Base-by-base conservation (phyloP, 495 filamentous ascomycete genomes). In the Diplogelasinospora grovesii region DNA sequence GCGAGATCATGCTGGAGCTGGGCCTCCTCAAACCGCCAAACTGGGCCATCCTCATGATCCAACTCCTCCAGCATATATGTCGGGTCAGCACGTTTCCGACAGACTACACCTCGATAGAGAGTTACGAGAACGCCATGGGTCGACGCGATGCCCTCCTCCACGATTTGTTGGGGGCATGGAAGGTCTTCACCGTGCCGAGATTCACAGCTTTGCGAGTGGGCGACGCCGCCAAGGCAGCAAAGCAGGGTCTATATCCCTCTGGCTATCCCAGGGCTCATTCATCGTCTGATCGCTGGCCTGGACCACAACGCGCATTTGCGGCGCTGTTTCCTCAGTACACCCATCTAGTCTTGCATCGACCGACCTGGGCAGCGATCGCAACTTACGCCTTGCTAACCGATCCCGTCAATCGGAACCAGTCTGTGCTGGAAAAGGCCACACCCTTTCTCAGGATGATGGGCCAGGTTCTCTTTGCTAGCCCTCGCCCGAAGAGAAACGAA, bases 111-210 rank as follows among this genome's bases (percentile, higher is more conserved):
- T 54, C 52, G 10, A 30, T 55, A 9, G 33, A 49, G 3, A 29
- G 37, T n/a, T 51, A 48, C 30, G 54, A 57, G 22, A 53, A 31
- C 8, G 33, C 45, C 19, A 57, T 61, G 49, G 46, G 41, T 10
- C 46, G 38, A 18, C 55, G 58, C 11, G 49, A 66, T 26, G 52
- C 16, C 22, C 53, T 69, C 31, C 49, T 71, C 2, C 43, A 34
- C 15, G 67, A 71, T 43, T 53, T 71, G 3, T 34, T 64, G 6
- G 60, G 59, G 8, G 58, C 65, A 8, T 71, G 67, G 67, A 51
- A 55, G 20, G 40, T 55, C 16, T 57, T 69, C 28, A 51, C 47
- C 22, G 25, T 48, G 42, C 45, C 10, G 48, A 64, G 3, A n/a
- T 20, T 10, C n/a, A 13, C 5, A 16, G 6, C 2, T 1, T 7